phyloP scores from a whole-genome alignment of 345 rosid genomes.

The Aquilaria yunnanensis region DNA sequence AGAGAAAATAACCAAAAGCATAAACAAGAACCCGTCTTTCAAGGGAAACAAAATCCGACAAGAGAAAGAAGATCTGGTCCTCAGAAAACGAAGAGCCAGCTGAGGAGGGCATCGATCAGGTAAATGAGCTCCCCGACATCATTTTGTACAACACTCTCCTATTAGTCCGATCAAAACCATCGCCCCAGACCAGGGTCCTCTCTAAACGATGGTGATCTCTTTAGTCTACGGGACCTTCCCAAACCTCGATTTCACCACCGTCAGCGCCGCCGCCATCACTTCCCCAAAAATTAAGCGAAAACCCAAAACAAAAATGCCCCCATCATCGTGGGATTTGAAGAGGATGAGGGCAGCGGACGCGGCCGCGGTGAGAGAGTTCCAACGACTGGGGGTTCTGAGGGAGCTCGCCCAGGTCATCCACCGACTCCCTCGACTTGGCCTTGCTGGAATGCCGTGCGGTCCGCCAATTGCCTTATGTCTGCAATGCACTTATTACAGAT shows the following conservation, averaged over 20 bases:
- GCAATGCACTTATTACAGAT: constrained; percentile 71
- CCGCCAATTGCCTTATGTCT: constrained; percentile 63
- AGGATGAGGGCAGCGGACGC: too few relatives aligned
- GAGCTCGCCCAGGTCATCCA: constrained; percentile 28
- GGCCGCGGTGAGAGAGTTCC: too few relatives aligned
- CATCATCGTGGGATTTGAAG: too few relatives aligned
- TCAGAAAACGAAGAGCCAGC: constrained; percentile 5
- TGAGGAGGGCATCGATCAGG: constrained; percentile 32
- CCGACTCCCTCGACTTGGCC: constrained; percentile 29
- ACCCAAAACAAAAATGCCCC: too few relatives aligned
- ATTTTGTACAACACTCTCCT: constrained; percentile 59
- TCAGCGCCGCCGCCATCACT: constrained; percentile 11
- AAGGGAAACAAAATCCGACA: constrained; percentile 77
- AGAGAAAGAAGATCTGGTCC: constrained; percentile 39
- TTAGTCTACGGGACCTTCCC: constrained; percentile 59
- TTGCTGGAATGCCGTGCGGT: constrained; percentile 25
- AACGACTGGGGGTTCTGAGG: too few relatives aligned
- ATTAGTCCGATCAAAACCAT: constrained; percentile 53
- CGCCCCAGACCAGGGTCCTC: constrained; percentile 45
- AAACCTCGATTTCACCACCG: constrained; percentile 76
- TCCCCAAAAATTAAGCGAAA: constrained; percentile 1
- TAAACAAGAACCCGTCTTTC: neutral
- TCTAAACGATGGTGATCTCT: constrained; percentile 67
- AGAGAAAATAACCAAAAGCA: neutral
- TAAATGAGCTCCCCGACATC: constrained; percentile 62